phyloP scores from a whole-genome alignment of 2,329 filamentous ascomycete genomes.

The Neofusicoccum sp. region DNA sequence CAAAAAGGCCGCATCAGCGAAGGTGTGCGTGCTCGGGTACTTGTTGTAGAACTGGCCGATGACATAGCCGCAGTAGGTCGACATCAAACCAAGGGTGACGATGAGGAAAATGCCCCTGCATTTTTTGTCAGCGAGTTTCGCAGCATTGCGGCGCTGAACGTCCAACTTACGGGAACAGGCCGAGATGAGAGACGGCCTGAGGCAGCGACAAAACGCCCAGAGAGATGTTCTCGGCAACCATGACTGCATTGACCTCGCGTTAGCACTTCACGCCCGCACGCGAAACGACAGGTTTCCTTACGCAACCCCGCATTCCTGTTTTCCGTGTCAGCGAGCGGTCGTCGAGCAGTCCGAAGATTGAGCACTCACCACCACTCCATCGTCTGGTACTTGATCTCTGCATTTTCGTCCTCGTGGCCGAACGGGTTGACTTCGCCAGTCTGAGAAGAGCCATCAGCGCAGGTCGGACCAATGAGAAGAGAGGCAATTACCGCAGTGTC shows the following conservation, averaged over 20 bases:
- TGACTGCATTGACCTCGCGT: conserved; percentile 38
- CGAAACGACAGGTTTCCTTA: conserved; percentile 25
- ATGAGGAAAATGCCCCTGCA: conserved; percentile 55
- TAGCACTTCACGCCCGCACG: conserved; percentile 25
- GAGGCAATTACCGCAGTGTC: conserved; percentile 4
- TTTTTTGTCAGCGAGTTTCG: not conserved
- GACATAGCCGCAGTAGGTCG: conserved; percentile 64
- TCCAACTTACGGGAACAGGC: conserved; percentile 51
- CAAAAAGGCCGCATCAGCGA: conserved; percentile 68
- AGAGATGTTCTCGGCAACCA: conserved; percentile 63
- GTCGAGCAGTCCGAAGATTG: not conserved
- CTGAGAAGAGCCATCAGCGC: not conserved
- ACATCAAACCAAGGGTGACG: conserved; percentile 55
- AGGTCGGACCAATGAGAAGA: not conserved
- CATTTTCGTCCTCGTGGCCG: conserved; percentile 33
- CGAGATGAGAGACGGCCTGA: conserved; percentile 54
- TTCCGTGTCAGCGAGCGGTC: not conserved
- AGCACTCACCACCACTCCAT: conserved; percentile 51
- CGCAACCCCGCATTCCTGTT: conserved; percentile 47
- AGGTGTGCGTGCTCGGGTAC: conserved; percentile 64
- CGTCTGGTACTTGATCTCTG: conserved; percentile 54
- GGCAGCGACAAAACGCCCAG: conserved; percentile 60
- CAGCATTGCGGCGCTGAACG: not conserved
- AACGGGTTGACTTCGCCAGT: conserved; percentile 25
- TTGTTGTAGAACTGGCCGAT: conserved; percentile 61